These are phyloP conservation scores for Aspergillus ochraceus DNA, from an alignment of 2,329 filamentous ascomycete genomes.

Conservation along the genomic window DNA sequence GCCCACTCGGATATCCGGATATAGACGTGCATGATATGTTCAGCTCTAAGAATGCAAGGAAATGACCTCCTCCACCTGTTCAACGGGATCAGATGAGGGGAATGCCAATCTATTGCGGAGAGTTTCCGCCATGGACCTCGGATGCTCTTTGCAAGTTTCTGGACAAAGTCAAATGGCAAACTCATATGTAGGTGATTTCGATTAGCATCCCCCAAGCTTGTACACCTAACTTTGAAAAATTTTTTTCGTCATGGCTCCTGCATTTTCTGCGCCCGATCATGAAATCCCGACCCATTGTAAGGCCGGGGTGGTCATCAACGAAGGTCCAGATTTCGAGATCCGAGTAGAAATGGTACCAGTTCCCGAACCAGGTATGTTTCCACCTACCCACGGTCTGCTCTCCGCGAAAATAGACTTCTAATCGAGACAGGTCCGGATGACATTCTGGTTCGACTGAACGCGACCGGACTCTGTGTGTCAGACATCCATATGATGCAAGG, in stretches of 20 bases:
- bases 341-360: conserved; percentile 52
- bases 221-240: not conserved
- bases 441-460: conserved; percentile 58
- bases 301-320: conserved; percentile 52
- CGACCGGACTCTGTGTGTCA: conserved; percentile 58
- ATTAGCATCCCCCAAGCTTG: too few relatives aligned
- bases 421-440: conserved; percentile 50
- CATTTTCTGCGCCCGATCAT: conserved; percentile 2
- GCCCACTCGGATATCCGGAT: not conserved
- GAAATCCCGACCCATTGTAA: conserved; percentile 51
- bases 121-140: not conserved
- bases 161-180: not conserved
- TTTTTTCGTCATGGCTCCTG: not conserved
- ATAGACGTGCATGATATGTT: not conserved
- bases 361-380: conserved; percentile 46
- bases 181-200: not conserved
- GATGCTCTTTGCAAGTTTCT: not conserved
- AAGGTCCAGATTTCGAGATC: conserved; percentile 51
- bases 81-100: not conserved
- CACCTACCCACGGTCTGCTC: not conserved
- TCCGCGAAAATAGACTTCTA: not conserved
- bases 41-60: not conserved
- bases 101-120: not conserved
- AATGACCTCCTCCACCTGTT: not conserved
- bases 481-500: conserved; percentile 60